These are phyloP conservation scores for Conoideocrella luteorostrata DNA, from an alignment of 2,329 filamentous ascomycete genomes.

Conservation along the genomic window DNA sequence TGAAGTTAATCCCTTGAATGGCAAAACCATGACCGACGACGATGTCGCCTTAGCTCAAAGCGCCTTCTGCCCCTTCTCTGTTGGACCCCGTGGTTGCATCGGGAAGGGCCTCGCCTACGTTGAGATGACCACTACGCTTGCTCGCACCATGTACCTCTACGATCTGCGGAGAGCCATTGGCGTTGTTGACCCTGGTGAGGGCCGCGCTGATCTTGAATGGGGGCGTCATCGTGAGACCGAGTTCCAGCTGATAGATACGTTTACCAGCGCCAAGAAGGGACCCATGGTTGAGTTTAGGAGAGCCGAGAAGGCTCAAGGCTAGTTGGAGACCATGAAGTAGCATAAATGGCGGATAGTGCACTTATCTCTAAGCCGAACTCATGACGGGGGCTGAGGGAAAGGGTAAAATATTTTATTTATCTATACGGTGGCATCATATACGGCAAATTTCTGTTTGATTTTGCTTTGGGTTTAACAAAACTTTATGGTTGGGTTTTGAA, in stretches of 20 bases:
- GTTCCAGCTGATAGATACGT: constrained; percentile 66
- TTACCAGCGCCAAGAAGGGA: constrained; percentile 68
- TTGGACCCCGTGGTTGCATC: constrained; percentile 65
- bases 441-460: no score
- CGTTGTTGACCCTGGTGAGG: constrained; percentile 47
- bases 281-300: constrained; percentile 57
- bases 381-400: no score
- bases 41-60: constrained; percentile 51
- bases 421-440: no score
- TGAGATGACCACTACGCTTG: constrained; percentile 59
- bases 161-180: constrained; percentile 49
- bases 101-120: constrained; percentile 64
- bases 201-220: constrained; percentile 39
- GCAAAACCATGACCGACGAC: constrained; percentile 37
- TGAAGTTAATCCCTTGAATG: constrained; percentile 29
- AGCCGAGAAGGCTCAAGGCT: constrained; percentile 15
- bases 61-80: constrained; percentile 69
- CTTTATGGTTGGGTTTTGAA: neutral
- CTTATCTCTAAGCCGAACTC: no score
- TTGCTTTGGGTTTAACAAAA: no score
- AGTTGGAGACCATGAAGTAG: no score
- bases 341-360: no score
- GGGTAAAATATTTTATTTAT: no score
- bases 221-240: constrained; percentile 51
- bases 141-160: constrained; percentile 54